phyloP scores from a whole-genome alignment of 805 yeast species.

The Schwanniomyces vanrijiae region DNA sequence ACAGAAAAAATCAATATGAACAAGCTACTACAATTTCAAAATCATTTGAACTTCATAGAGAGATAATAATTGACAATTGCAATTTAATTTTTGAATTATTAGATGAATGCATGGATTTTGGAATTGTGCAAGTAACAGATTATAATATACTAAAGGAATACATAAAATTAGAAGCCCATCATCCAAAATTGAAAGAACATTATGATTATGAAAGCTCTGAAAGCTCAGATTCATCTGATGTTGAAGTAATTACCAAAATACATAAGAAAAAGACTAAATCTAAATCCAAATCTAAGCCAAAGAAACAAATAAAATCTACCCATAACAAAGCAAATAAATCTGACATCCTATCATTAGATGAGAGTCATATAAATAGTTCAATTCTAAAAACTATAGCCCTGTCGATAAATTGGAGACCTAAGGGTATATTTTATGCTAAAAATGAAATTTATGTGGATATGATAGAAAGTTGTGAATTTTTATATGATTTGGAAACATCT shows the following conservation, averaged over 20 bases:
- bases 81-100: constrained; percentile 76
- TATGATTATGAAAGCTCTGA: constrained; percentile 6
- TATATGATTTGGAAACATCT: constrained; percentile 29
- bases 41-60: constrained; percentile 48
- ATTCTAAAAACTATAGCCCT: constrained; percentile 76
- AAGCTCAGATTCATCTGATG: constrained; percentile 9
- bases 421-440: constrained; percentile 44
- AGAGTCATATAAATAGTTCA: constrained; percentile 54
- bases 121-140: constrained; percentile 83
- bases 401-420: constrained; percentile 46
- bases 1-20: background rate
- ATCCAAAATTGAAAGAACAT: constrained; percentile 12
- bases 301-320: constrained; percentile 31
- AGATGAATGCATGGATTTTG: constrained; percentile 89
- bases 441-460: constrained; percentile 45
- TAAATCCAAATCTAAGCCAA: constrained; percentile 9
- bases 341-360: constrained; percentile 26
- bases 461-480: constrained; percentile 38
- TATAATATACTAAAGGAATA: constrained; percentile 75
- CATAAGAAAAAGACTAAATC: constrained; percentile 6
- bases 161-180: constrained; percentile 54
- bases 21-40: background rate
- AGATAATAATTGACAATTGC: constrained; percentile 68
- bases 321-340: constrained; percentile 37
- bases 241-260: constrained; percentile 1